Evolutionary conservation across 139 green algal species (phyloP), one percentile per base, ranked within the genome.

Genomic region (Auxenochlorella pyrenoidosa): DNA sequence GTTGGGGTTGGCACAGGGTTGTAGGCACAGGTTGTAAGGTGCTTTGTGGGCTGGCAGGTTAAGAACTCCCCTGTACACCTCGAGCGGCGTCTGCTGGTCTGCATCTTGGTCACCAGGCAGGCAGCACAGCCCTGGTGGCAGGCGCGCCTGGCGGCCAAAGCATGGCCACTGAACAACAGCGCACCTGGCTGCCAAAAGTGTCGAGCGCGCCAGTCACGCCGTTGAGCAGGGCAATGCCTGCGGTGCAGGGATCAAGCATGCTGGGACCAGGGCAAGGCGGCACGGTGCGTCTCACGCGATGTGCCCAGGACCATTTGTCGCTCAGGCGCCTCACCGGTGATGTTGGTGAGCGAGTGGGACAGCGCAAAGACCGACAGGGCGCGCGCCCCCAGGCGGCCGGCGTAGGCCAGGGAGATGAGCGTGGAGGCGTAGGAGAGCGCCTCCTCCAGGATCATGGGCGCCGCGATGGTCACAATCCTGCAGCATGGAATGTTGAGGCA

Each of bases 271-370:
- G n/a, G n/a, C n/a, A n/a, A n/a, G n/a, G n/a, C n/a, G n/a, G n/a
- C n/a, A n/a, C n/a, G n/a, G n/a, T n/a, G n/a, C n/a, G n/a, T n/a
- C n/a, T n/a, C n/a, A n/a, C n/a, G n/a, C n/a, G n/a, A n/a, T 51
- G 34, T 36, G 30, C 34, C 22, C 5, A 75, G 38, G 18, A 47
- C 0, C 3, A 30, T 5, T 47, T 2, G 68, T 44, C 5, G n/a
- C 3, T 6, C 10, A n/a, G 21, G 63, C 3, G 44, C 21, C 80
- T 5, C 68, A 87, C 83, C 83, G n/a, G 83, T 88, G 54, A 88
- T 88, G 59, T 88, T 88, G 26, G 84, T 88, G 41, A 88, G 30
- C 2, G 71, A 75, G 72, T 73, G 84, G 3, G 73, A 66, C 5
- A 88, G 73, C 19, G 75, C 30, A 34, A 82, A 88, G 4, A 68